phyloP scores from a whole-genome alignment of 2,329 filamentous ascomycete species.

The Fusarium cyanostomum region DNA sequence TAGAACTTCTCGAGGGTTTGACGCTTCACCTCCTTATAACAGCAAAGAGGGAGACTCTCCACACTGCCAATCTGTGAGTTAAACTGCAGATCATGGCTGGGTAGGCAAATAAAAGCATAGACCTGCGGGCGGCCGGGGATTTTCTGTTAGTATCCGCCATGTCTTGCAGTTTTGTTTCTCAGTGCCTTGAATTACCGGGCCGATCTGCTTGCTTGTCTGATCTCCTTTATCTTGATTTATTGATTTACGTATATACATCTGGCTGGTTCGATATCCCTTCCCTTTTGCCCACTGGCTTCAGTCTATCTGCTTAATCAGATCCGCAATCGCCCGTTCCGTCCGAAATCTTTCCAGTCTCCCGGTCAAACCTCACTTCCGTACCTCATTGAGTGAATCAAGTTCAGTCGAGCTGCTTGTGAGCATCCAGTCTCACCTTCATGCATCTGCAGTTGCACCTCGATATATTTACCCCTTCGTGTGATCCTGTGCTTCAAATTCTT shows the following conservation, averaged over 20 bases:
- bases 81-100: background rate
- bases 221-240: background rate
- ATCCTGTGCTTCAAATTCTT: background rate
- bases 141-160: background rate
- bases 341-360: background rate
- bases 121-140: background rate
- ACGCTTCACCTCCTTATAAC: background rate
- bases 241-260: background rate
- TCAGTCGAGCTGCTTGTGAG: background rate
- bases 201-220: background rate
- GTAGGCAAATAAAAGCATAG: constrained; percentile 23
- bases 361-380: background rate
- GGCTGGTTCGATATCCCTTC: background rate
- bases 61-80: background rate
- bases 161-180: background rate
- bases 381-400: background rate
- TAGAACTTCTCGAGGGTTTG: constrained; percentile 5
- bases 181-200: too few relatives aligned
- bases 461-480: background rate
- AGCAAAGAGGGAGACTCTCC: constrained; percentile 2
- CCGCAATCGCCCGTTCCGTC: constrained; percentile 25
- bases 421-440: background rate
- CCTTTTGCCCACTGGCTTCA: background rate
- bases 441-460: background rate
- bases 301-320: constrained; percentile 1